phyloP scores from a whole-genome alignment of 768 basidiomycete species.

The Kwoniella pini region DNA sequence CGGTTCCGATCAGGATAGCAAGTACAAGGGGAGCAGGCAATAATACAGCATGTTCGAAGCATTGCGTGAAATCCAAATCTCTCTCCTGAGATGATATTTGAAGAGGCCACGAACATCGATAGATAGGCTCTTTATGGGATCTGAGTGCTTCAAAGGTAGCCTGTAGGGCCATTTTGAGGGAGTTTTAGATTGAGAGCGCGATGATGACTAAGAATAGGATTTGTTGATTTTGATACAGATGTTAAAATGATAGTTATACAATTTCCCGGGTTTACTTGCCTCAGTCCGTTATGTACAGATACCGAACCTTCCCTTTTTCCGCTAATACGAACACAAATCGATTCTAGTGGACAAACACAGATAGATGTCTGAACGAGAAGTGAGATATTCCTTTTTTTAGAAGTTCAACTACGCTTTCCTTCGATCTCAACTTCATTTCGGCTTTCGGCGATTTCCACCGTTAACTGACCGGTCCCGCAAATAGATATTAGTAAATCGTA shows the following conservation, averaged over 20 bases:
- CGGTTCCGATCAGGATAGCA: conserved; percentile 57
- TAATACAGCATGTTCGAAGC: conserved; percentile 74
- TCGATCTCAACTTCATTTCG: not conserved
- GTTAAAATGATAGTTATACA: too few species aligned
- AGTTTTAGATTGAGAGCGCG: not conserved
- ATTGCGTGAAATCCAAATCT: conserved; percentile 74
- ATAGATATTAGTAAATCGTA: conserved; percentile 1
- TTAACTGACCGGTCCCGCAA: not conserved
- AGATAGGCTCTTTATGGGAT: not conserved
- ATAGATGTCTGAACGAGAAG: too few species aligned
- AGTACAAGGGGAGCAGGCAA: conserved; percentile 61
- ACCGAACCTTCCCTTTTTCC: not conserved
- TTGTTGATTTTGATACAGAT: too few species aligned
- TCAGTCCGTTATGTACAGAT: not conserved
- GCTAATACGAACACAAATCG: too few species aligned
- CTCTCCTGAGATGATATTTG: conserved; percentile 60
- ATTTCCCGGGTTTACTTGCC: not conserved
- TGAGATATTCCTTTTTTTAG: too few species aligned
- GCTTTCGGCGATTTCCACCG: not conserved
- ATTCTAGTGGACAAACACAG: too few species aligned
- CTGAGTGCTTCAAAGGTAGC: conserved; percentile 5
- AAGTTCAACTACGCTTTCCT: not conserved
- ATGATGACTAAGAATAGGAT: not conserved
- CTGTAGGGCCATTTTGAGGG: conserved; percentile 13
- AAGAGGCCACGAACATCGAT: conserved; percentile 33